Evolutionary conservation across 2,329 filamentous ascomycete species (phyloP).

Genomic region (Apiospora hydei): DNA sequence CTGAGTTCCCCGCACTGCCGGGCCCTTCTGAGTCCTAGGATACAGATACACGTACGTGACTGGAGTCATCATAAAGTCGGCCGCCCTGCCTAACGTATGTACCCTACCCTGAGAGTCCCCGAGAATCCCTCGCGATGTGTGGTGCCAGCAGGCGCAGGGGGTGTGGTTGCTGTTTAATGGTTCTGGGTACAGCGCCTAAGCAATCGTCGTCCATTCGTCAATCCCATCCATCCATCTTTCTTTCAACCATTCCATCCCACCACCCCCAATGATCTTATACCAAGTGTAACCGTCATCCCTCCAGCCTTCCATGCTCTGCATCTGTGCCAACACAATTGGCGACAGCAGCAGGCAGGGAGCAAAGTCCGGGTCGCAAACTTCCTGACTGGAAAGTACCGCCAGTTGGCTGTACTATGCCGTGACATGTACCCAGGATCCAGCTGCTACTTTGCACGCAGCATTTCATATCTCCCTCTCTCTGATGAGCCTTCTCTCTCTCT

Average conservation of each 20-base stretch:
- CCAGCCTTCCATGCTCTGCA: background rate
- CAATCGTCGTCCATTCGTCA: background rate
- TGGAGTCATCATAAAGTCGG: background rate
- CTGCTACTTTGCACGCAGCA: background rate
- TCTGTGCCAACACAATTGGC: background rate
- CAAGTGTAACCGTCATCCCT: conserved; percentile 2
- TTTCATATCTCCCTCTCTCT: too few species aligned
- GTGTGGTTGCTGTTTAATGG: conserved; percentile 5
- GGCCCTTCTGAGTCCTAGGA: conserved; percentile 13
- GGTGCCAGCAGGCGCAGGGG: conserved; percentile 12
- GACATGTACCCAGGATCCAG: background rate
- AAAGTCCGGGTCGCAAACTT: background rate
- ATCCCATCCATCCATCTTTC: background rate
- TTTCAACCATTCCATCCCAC: conserved; percentile 2
- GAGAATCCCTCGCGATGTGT: conserved; percentile 5
- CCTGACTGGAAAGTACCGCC: background rate
- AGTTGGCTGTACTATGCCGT: background rate
- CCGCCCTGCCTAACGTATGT: background rate
- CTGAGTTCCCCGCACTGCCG: conserved; percentile 16
- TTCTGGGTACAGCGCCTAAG: conserved; percentile 8
- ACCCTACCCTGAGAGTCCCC: background rate
- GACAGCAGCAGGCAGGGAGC: background rate
- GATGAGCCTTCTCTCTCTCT: too few species aligned
- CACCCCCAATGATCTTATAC: background rate
- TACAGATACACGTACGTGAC: background rate